Evolutionary conservation across 2,329 filamentous ascomycete genomes (phyloP).

Genomic region (Colletotrichum sidae): DNA sequence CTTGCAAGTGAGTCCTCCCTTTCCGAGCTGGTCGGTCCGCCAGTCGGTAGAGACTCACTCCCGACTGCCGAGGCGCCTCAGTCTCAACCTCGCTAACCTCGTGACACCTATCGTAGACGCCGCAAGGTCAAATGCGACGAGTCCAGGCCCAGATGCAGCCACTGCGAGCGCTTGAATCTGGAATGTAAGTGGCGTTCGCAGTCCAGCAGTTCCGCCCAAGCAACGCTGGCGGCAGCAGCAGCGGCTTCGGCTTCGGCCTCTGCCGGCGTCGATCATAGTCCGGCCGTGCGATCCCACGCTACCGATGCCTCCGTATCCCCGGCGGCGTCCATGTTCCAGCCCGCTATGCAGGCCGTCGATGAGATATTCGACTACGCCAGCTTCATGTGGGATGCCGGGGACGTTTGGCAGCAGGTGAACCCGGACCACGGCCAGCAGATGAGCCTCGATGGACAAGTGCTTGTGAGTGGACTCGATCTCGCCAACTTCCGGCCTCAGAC

Average conservation of each 20-base stretch:
- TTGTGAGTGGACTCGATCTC: background rate
- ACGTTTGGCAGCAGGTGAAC: conserved; percentile 47
- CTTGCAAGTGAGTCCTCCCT: conserved; percentile 53
- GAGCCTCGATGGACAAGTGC: conserved; percentile 20
- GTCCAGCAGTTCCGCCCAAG: conserved; percentile 35
- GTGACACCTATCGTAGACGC: conserved; percentile 48
- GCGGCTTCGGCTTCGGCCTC: conserved; percentile 20
- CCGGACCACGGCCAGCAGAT: conserved; percentile 34
- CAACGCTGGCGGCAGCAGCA: conserved; percentile 36
- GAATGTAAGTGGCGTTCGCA: conserved; percentile 62
- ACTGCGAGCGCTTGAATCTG: conserved; percentile 64
- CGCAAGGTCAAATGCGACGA: conserved; percentile 68
- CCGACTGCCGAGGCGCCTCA: conserved; percentile 10
- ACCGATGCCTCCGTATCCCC: conserved; percentile 43
- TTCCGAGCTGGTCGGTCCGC: background rate
- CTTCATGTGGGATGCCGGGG: conserved; percentile 59
- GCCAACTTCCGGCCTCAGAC: background rate
- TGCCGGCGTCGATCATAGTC: conserved; percentile 39
- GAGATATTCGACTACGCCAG: conserved; percentile 60
- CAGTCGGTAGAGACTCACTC: background rate
- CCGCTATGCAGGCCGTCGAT: conserved; percentile 48
- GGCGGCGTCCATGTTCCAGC: conserved; percentile 42
- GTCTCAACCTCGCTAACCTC: background rate
- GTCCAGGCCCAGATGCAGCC: conserved; percentile 62
- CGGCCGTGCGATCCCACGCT: conserved; percentile 41